Evolutionary conservation across 1,284 basidiomycete species (phyloP), one percentile per base, ranked within the genome.

Genomic region (Agroathelia rolfsii): DNA sequence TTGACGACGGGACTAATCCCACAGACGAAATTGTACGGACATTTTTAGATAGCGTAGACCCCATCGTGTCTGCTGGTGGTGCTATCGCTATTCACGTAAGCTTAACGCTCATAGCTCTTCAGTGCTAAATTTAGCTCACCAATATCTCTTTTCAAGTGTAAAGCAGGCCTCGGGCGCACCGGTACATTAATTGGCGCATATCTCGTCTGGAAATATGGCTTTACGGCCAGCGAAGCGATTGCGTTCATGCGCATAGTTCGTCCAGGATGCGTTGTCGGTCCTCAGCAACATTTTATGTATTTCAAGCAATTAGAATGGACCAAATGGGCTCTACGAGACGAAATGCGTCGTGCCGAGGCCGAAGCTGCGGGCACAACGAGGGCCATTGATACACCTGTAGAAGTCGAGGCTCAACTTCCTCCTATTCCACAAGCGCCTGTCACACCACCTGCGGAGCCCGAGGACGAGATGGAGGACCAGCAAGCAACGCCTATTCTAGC

Each of bases 201-300:
- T 64, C 71, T 99, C 36, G 87, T 96, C 45, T 99, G 95, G 86
- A 96, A 95, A 61, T 93, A 97, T 50, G 86, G 86, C n/a, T 99
- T 99, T 53, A 90, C 90, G n/a, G 93, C 94, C 0, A 78, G 81
- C 36, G 95, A 99, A 60, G 93, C 83, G 6, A 98, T 98, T 40
- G 95, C 85, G 0, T 97, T 92, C 58, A 98, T 98, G 95, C 81
- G 95, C 14, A 85, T 99, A 43, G 81, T 96, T 41, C 77, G 94
- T 25, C 95, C 94, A 0, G 90, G 90, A 2, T 92, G 90, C 53
- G 93, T 97, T 10, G 93, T 97, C 22, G 93, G 93, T 9, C 84
- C 84, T 12, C 84, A 88, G 44, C 84, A 88, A 50, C 94, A 96
- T 52, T 98, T 90, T 54, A 85, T 99, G 79, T 92, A 95, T 52